Evolutionary conservation across 2,329 filamentous ascomycete genomes (phyloP).

Genomic region (Cladosporium sphaerospermum): DNA sequence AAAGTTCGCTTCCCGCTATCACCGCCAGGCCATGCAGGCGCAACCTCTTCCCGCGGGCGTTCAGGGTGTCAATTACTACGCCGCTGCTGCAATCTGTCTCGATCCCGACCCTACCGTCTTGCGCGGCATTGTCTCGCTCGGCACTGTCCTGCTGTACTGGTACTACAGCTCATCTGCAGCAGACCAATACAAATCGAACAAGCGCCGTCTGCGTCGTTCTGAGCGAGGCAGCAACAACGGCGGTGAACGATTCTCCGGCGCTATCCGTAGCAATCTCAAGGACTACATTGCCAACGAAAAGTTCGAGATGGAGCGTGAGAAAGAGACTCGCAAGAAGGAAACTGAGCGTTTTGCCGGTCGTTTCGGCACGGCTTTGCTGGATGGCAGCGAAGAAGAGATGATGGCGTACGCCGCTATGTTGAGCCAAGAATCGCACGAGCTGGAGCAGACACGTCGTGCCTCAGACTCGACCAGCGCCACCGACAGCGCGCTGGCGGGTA

Average conservation of each 20-base stretch:
- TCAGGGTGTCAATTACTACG: constrained; percentile 64
- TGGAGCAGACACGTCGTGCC: constrained; percentile 42
- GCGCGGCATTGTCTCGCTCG: constrained; percentile 79
- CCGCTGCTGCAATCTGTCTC: constrained; percentile 75
- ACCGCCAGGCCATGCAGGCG: constrained; percentile 64
- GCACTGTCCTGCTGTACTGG: constrained; percentile 86
- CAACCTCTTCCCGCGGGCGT: constrained; percentile 61
- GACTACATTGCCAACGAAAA: constrained; percentile 85
- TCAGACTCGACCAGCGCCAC: constrained; percentile 36
- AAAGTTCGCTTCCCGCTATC: constrained; percentile 72
- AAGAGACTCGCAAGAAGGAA: constrained; percentile 60
- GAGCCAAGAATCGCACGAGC: constrained; percentile 52
- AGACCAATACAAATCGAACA: constrained; percentile 67
- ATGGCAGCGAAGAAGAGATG: constrained; percentile 55
- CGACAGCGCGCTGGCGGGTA: constrained; percentile 31
- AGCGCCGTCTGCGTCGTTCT: constrained; percentile 68
- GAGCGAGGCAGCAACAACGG: constrained; percentile 56
- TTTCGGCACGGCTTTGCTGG: constrained; percentile 74
- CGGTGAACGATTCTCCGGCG: constrained; percentile 54
- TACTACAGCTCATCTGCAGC: constrained; percentile 77
- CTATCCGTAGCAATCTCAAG: constrained; percentile 62
- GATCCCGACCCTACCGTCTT: constrained; percentile 83
- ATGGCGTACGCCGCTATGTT: constrained; percentile 57
- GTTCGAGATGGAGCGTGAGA: constrained; percentile 69
- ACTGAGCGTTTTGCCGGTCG: constrained; percentile 65